Base-by-base conservation (phyloP, 768 basidiomycete genomes). In the Suillus subaureus region DNA sequence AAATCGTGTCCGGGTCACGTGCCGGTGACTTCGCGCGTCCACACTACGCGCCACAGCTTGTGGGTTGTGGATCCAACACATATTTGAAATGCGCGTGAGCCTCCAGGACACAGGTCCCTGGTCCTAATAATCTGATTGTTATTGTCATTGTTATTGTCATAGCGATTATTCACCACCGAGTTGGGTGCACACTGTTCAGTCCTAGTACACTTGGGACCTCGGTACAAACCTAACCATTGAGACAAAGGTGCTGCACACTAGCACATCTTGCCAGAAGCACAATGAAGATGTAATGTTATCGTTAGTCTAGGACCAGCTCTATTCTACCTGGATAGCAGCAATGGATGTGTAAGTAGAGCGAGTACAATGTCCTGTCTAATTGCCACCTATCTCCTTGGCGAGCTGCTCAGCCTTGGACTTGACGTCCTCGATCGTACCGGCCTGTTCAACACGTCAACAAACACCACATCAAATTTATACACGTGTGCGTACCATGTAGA, bases 331-430 rank as follows among this genome's bases (percentile, higher is more conserved):
- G 45, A 60, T 56, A 61, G 60, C 45, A 33, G 55, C 15, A 62
- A 52, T 67, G 52, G 9, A 45, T 28, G 52, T 21, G 12, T 16
- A 56, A 43, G 60, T 61, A 66, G 35, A 55, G 66, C 43, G 60
- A 62, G 61, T 54, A 66, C 23, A 16, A 18, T 58, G 72, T 70
- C 71, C 16, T 54, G 28, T 54, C 31, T 77, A 77, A 66, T 77
- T 77, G 62, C 86, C 78, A 69, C 80, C 86, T 84, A 96, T 94
- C 74, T 98, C 96, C 87, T 97, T 97, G 65, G 95, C 93, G 71
- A 97, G 89, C 79, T 96, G 92, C 81, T 96, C 96, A 70, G 97
- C 97, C 90, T 99, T 99, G 70, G 86, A 80, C 85, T 97, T 96
- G 77, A 92, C 97, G 71, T 98, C 97, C 79, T 96, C 94, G 74